Evolutionary conservation across 2,329 filamentous ascomycete genomes (phyloP), one percentile per base, ranked within the genome.

Genomic region (Aspergillus ibericus): DNA sequence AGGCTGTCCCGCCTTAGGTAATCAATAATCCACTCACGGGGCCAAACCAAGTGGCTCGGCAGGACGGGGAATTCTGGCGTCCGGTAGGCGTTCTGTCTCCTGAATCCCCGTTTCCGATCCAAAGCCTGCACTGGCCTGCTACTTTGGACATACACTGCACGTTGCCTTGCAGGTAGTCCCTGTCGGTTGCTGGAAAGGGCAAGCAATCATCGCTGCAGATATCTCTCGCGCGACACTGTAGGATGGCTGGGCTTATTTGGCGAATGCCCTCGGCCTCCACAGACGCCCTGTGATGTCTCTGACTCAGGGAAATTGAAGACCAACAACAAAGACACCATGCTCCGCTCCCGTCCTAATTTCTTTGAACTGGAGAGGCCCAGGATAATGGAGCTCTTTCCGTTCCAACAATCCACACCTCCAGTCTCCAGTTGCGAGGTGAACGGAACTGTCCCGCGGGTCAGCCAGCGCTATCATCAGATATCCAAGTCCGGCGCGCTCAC

Each of bases 1-100:
- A 51, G 49, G 49, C 49, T 38, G 49, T 27, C 34, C 22, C 12
- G 16, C 44, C 49, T 51, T 51, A 40, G 49, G 49, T 51, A 51
- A 51, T 51, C 32, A 4, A 27, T 25, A 9, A 10, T 9, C 29
- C 16, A 10, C 8, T 25, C 22, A 25, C 22, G 22, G 22, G 22
- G 22, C 22, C 22, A 25, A 25, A 25, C 3, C 22, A 25, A 25
- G 22, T 16, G 27, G 18, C 36, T 16, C 36, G 36, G n/a, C 18
- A 3, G 15, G 18, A 40, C 18, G 12, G 38, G 38, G 13, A 42
- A 22, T 13, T 12, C 22, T 22, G 38, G 18, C 27, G 27, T 20
- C 38, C 10, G 15, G 34, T 5, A 13, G 38, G 18, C 27, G 27
- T 20, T 16, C 10, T 35, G 34, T 5, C 38, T 42, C 18, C 38